A percentile compares a stretch with the other conserved stretches of the same genome.
Evolutionary conservation across 768 basidiomycete genomes (phyloP).

Genomic region (Xanthoconium purpureum): DNA sequence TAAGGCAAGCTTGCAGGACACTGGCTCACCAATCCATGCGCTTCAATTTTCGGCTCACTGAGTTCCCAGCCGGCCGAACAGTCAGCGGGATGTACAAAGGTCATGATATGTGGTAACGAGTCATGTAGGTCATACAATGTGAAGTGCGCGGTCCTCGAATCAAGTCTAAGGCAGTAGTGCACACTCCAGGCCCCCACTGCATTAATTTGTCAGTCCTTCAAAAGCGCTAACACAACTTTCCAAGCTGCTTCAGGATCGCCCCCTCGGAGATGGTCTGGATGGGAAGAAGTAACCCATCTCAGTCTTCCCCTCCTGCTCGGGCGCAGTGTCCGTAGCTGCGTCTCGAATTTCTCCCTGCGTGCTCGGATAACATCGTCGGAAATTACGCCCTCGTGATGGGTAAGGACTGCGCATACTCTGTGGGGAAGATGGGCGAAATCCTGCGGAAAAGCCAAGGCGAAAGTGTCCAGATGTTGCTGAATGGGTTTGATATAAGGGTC

Average conservation of each 20-base stretch:
- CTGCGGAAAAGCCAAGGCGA: slow-evolving; percentile 4
- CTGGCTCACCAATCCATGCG: too few species aligned
- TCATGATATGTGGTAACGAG: too few species aligned
- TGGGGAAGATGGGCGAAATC: background rate
- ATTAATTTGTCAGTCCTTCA: background rate
- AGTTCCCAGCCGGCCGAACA: too few species aligned
- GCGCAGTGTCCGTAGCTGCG: too few species aligned
- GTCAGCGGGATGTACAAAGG: too few species aligned
- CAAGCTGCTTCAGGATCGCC: slow-evolving; percentile 5
- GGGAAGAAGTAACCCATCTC: background rate
- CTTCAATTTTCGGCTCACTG: too few species aligned
- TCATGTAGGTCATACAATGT: too few species aligned
- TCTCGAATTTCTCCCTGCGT: too few species aligned
- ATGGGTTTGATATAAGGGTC: background rate
- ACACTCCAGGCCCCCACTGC: background rate
- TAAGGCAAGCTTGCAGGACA: too few species aligned
- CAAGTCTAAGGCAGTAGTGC: background rate
- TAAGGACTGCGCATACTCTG: slow-evolving; percentile 9
- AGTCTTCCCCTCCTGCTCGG: background rate
- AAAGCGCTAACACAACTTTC: slow-evolving; percentile 8
- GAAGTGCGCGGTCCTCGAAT: background rate
- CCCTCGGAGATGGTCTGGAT: background rate
- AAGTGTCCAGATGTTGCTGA: slow-evolving; percentile 6
- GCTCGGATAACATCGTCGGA: background rate
- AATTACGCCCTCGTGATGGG: too few species aligned